Conservation (phyloP, 352 stramenopile species). For the Globisporangium viniferum region DNA sequence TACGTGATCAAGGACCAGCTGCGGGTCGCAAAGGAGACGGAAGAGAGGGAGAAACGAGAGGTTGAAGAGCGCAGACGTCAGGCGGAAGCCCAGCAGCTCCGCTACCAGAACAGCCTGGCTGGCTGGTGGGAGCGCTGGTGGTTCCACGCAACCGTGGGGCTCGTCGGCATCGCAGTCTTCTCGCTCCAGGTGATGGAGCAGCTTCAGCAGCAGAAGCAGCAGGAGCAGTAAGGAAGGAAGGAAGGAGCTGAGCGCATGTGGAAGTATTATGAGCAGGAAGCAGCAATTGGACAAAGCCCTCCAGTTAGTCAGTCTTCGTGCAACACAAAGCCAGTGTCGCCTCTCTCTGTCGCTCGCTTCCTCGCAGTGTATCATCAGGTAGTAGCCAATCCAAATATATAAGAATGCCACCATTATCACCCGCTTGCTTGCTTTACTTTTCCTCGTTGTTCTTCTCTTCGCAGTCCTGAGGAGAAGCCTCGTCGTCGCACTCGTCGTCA, state of each 20-base stretch:
- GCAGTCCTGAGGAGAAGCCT: conserved; percentile 22
- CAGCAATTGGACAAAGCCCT: neutral
- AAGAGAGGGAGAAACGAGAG: neutral
- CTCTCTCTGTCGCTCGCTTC: neutral
- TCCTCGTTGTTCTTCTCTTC: conserved; percentile 18
- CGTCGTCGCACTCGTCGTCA: conserved; percentile 22
- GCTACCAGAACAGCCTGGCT: conserved; percentile 11
- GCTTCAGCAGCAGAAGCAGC: conserved; percentile 5
- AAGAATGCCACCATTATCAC: neutral
- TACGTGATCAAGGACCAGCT: conserved; percentile 41
- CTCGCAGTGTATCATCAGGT: neutral
- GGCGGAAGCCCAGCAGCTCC: neutral
- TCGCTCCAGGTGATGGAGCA: conserved; percentile 16
- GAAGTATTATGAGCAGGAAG: neutral
- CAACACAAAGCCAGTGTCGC: neutral
- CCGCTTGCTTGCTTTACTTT: conserved; percentile 1
- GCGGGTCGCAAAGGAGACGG: conserved; percentile 11
- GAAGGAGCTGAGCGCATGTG: neutral
- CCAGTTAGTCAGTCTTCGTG: neutral
- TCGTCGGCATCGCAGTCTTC: conserved; percentile 13
- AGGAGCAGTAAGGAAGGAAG: conserved; percentile 8
- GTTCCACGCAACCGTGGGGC: conserved; percentile 14
- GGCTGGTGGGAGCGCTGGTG: conserved; percentile 22
- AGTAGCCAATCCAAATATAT: neutral
- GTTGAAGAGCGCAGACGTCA: conserved; percentile 4